A percentile compares a stretch with the other conserved stretches of the same genome.
phyloP scores from a whole-genome alignment of 2,329 filamentous ascomycete genomes.

The Aspergillus fructus region DNA sequence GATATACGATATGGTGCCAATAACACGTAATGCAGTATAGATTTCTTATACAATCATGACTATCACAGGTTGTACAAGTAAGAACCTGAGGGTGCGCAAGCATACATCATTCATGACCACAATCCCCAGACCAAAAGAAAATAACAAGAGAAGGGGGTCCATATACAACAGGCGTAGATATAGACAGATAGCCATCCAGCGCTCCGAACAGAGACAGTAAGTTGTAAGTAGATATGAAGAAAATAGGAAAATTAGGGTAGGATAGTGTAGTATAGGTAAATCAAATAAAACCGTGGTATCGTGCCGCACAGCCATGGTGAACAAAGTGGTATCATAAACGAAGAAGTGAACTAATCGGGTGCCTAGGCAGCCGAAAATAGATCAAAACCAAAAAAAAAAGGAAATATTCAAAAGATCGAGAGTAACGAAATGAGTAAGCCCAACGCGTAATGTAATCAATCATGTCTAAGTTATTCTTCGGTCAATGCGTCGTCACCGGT shows the following conservation, averaged over 20 bases:
- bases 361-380: neutral
- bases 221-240: neutral
- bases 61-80: neutral
- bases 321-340: conserved; percentile 44
- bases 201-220: neutral
- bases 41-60: neutral
- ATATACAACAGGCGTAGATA: neutral
- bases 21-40: neutral
- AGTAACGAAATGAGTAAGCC: neutral
- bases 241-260: neutral
- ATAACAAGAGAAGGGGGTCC: neutral
- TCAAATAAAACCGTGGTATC: conserved; percentile 29
- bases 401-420: neutral
- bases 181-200: neutral
- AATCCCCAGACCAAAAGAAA: neutral
- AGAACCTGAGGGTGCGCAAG: neutral
- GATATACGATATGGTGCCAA: neutral
- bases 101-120: conserved; percentile 3
- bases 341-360: conserved; percentile 14
- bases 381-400: conserved; percentile 12
- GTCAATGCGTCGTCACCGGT: conserved; percentile 71
- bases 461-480: conserved; percentile 44
- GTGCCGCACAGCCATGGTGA: conserved; percentile 35
- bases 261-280: neutral
- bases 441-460: neutral